phyloP scores from a whole-genome alignment of 2,329 filamentous ascomycete genomes.

The Pseudogymnoascus sp. region DNA sequence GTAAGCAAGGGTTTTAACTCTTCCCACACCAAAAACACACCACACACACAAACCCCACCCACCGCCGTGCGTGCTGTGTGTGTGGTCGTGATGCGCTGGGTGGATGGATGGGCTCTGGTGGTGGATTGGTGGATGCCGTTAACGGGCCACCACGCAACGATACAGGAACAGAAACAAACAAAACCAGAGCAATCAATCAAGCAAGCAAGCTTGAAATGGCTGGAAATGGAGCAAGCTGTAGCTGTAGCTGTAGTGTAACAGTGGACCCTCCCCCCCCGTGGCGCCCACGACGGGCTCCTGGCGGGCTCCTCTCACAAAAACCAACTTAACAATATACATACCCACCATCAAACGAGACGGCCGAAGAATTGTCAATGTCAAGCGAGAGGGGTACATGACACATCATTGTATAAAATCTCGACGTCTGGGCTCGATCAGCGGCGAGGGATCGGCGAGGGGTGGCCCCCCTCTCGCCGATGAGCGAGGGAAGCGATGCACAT shows the following conservation, averaged over 20 bases:
- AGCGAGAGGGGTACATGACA: background rate
- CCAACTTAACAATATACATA: no score
- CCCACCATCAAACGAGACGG: no score
- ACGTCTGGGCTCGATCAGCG: background rate
- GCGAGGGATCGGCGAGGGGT: background rate
- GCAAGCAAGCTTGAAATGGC: background rate
- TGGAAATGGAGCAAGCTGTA: background rate
- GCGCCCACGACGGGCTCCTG: background rate
- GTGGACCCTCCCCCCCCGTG: background rate
- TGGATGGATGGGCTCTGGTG: no score
- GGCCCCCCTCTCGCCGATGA: no score
- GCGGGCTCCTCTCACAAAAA: no score
- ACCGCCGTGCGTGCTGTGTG: no score
- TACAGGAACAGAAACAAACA: no score
- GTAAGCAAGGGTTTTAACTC: slow-evolving; percentile 3
- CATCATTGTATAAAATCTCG: background rate
- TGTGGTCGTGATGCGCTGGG: no score
- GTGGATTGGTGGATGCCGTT: no score
- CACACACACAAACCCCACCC: no score
- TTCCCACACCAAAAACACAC: background rate
- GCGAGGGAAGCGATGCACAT: background rate
- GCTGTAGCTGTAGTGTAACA: no score
- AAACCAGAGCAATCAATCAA: no score
- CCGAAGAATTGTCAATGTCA: background rate
- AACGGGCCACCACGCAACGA: background rate